Evolutionary conservation across 225 moss, liverwort and hornwort genomes (phyloP).

Genomic region (Anthoceros angustus): DNA sequence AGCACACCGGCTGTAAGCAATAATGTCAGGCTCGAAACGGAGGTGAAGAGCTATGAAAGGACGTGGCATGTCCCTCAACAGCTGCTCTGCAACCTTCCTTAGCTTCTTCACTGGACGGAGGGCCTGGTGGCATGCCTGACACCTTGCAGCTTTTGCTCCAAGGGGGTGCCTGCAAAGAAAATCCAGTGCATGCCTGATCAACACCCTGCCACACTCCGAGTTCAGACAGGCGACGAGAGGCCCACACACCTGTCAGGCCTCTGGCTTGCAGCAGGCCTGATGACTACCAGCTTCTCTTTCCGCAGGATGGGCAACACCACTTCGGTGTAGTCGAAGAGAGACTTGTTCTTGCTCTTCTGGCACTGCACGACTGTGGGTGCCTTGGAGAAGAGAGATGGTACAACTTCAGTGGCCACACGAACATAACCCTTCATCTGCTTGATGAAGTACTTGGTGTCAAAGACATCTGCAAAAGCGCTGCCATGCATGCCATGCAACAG

Average conservation of each 20-base stretch:
- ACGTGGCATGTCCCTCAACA: slow-evolving; percentile 15
- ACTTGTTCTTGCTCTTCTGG: slow-evolving; percentile 12
- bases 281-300: slow-evolving; percentile 17
- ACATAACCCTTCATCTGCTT: slow-evolving; percentile 21
- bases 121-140: slow-evolving; percentile 26
- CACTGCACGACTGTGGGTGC: slow-evolving; percentile 18
- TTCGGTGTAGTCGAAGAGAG: slow-evolving; percentile 16
- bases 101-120: slow-evolving; percentile 16
- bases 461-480: slow-evolving; percentile 28
- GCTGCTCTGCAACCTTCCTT: slow-evolving; percentile 11
- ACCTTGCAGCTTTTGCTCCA: slow-evolving; percentile 19
- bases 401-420: slow-evolving; percentile 18
- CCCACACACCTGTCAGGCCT: slow-evolving; percentile 6
- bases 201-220: neutral
- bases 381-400: slow-evolving; percentile 6
- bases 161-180: neutral
- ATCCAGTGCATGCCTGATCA: neutral
- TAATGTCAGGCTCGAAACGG: slow-evolving; percentile 41
- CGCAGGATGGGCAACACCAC: slow-evolving; percentile 19
- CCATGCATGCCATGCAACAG: neutral
- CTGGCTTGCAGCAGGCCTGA: slow-evolving; percentile 27
- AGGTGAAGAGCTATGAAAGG: slow-evolving; percentile 28
- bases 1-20: slow-evolving; percentile 30
- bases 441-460: slow-evolving; percentile 24
- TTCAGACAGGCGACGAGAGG: neutral